Percentiles rank a stretch among this genome's conserved stretches.
Evolutionary conservation across 345 rosid species (phyloP).

Genomic region (Moringa oleifera): DNA sequence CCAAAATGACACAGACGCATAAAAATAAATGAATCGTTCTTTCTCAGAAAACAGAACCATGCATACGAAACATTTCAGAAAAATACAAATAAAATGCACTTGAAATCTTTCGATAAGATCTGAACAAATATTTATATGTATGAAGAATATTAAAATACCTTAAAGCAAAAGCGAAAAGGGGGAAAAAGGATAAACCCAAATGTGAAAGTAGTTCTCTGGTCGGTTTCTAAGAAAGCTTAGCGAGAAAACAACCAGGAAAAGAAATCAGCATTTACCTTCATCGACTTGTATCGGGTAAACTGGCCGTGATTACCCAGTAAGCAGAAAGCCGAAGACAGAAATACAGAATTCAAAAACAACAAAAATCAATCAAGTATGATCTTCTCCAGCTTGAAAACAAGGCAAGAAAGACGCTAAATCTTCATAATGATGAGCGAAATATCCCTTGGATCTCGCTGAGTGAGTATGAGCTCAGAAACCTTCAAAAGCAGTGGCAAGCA

Average conservation of each 20-base stretch:
- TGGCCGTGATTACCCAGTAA: not conserved
- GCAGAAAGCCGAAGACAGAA: not conserved
- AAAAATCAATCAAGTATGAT: not conserved
- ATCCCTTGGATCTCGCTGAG: conserved; percentile 16
- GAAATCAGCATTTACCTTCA: not conserved
- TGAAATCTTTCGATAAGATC: not conserved
- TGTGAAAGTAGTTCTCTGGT: conserved; percentile 19
- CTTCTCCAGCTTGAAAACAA: not conserved
- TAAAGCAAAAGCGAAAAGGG: not conserved
- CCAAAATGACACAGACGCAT: too few relatives aligned
- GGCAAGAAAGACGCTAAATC: not conserved
- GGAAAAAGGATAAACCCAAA: too few relatives aligned
- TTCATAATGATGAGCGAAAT: not conserved
- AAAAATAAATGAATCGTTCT: too few relatives aligned
- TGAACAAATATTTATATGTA: not conserved
- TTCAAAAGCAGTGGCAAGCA: too few relatives aligned
- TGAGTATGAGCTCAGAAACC: not conserved
- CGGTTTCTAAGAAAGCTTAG: conserved; percentile 26
- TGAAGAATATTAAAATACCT: too few relatives aligned
- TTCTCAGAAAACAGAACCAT: too few relatives aligned
- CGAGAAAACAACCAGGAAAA: not conserved
- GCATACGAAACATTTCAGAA: too few relatives aligned
- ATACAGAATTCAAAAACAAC: too few relatives aligned
- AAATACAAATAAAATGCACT: not conserved
- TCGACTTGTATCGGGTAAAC: not conserved